Conservation (phyloP, 352 stramenopile genomes). For the Phytophthora ohioensis region DNA sequence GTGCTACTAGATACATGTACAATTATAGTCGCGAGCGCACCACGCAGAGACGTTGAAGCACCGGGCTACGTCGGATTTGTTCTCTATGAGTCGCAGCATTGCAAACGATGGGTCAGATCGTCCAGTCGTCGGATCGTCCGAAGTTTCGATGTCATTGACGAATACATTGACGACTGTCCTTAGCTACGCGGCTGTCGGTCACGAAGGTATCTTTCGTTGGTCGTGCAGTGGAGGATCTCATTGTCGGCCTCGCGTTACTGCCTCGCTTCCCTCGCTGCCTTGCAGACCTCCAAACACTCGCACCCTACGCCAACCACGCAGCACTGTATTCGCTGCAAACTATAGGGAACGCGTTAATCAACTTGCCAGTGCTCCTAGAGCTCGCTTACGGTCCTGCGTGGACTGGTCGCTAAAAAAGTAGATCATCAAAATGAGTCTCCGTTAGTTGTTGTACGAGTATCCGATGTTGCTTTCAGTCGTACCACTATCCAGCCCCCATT, state of each 20-base stretch:
- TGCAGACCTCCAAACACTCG: too few relatives aligned
- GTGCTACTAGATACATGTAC: neutral
- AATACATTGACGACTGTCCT: too few relatives aligned
- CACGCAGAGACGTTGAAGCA: conserved; percentile 16
- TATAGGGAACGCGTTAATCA: neutral
- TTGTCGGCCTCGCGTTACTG: too few relatives aligned
- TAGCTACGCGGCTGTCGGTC: neutral
- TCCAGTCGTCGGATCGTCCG: conserved; percentile 22
- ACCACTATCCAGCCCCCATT: conserved; percentile 12
- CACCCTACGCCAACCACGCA: too few relatives aligned
- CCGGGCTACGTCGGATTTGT: neutral
- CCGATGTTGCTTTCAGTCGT: conserved; percentile 28
- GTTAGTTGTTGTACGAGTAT: conserved; percentile 3
- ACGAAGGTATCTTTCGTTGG: conserved; percentile 2
- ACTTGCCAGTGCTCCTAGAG: neutral
- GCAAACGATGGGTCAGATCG: conserved; percentile 17
- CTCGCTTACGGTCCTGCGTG: neutral
- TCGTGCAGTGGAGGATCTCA: neutral
- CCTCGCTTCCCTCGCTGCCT: too few relatives aligned
- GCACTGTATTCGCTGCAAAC: too few relatives aligned
- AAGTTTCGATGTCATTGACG: neutral
- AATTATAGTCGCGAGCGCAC: conserved; percentile 8
- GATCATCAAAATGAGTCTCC: conserved; percentile 16
- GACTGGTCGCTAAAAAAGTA: conserved; percentile 3
- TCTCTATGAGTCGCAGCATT: conserved; percentile 1